phyloP scores from a whole-genome alignment of 176 grass and related monocot species.

The Triticum timopheevii region DNA sequence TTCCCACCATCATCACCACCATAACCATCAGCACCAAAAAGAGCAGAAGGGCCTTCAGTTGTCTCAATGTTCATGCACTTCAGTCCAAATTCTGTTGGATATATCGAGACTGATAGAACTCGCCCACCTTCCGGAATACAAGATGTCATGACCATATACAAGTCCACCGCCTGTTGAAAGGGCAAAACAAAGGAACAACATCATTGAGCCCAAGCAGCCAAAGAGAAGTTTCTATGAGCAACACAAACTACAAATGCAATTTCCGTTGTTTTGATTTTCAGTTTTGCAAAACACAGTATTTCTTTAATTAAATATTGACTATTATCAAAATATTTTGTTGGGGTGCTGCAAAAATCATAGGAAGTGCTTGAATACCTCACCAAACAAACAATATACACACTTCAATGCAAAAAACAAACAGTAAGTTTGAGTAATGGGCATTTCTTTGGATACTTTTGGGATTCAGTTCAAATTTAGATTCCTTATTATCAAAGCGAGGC shows the following conservation, averaged over 20 bases:
- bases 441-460: no score
- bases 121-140: slow-evolving; percentile 56
- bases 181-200: not conserved
- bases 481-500: no score
- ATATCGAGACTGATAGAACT: slow-evolving; percentile 67
- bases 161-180: slow-evolving; percentile 7
- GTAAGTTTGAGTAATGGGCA: no score
- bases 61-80: slow-evolving; percentile 85
- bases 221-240: not conserved
- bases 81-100: slow-evolving; percentile 90
- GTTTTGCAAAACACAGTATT: not conserved
- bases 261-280: not conserved
- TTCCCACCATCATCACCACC: not conserved
- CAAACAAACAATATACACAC: no score
- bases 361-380: no score
- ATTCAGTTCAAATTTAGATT: no score
- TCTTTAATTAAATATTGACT: not conserved
- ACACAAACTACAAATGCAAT: no score
- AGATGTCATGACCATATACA: slow-evolving; percentile 12
- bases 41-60: slow-evolving; percentile 67
- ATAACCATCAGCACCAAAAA: slow-evolving; percentile 46
- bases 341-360: not conserved
- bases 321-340: not conserved
- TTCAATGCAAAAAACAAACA: no score
- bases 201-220: not conserved